These are phyloP conservation scores for Aplosporella prunicola DNA, from an alignment of 2,329 filamentous ascomycete genomes.

Conservation along the genomic window DNA sequence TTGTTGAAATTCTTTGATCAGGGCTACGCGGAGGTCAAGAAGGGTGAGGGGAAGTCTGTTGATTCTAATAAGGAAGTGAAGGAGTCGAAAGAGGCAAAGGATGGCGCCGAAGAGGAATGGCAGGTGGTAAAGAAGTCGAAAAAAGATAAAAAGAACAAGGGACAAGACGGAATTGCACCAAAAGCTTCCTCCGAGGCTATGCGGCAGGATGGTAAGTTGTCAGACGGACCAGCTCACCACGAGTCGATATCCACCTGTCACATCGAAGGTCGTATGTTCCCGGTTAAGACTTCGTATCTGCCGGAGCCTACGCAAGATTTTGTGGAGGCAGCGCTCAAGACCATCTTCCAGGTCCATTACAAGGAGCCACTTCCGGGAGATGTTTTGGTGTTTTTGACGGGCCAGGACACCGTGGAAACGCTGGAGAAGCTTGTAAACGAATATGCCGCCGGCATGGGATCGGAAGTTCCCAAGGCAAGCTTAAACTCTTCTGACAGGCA, in stretches of 20 bases:
- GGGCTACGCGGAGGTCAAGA: slow-evolving; percentile 11
- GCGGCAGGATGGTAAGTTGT: background rate
- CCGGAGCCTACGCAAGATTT: slow-evolving; percentile 68
- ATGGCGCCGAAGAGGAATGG: slow-evolving; percentile 18
- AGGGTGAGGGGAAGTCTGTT: slow-evolving; percentile 11
- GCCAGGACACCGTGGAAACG: slow-evolving; percentile 84
- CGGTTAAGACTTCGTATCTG: slow-evolving; percentile 70
- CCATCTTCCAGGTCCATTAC: slow-evolving; percentile 76
- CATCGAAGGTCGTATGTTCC: slow-evolving; percentile 80
- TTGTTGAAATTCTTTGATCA: slow-evolving; percentile 66
- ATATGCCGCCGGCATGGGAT: slow-evolving; percentile 61
- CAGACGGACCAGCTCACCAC: slow-evolving; percentile 4
- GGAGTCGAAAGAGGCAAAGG: background rate
- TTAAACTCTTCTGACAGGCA: background rate
- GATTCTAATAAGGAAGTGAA: background rate
- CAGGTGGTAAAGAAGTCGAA: slow-evolving; percentile 1
- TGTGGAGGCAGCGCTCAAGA: slow-evolving; percentile 69
- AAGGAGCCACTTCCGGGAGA: slow-evolving; percentile 90
- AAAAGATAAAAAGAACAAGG: slow-evolving; percentile 11
- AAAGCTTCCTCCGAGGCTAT: background rate
- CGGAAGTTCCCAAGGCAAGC: slow-evolving; percentile 59
- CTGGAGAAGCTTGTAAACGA: slow-evolving; percentile 74
- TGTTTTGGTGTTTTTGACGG: slow-evolving; percentile 82
- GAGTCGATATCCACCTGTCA: slow-evolving; percentile 45
- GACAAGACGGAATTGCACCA: slow-evolving; percentile 7